Percentiles rank a stretch among this genome's conserved stretches.
Conservation (phyloP, 192 early-diverging fungal species). For the Paraglomus brasilianum region DNA sequence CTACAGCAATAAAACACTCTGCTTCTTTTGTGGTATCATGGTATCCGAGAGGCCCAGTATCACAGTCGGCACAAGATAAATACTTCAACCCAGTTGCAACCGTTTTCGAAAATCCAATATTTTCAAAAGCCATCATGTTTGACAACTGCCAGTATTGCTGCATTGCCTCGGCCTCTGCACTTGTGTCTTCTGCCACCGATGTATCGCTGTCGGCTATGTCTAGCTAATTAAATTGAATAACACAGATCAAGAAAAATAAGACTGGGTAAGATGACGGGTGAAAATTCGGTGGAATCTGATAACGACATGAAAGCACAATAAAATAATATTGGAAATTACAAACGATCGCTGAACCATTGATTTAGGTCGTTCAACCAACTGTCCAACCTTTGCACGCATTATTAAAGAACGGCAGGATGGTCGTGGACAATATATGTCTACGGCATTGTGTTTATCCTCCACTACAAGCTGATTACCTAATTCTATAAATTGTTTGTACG, state of each 20-base stretch:
- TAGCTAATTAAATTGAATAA: too few relatives aligned
- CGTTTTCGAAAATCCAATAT: conserved; percentile 68
- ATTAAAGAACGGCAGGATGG: conserved; percentile 47
- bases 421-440: conserved; percentile 54
- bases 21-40: conserved; percentile 51
- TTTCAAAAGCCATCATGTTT: conserved; percentile 77
- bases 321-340: neutral
- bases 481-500: neutral
- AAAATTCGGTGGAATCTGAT: too few relatives aligned
- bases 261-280: too few relatives aligned
- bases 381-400: conserved; percentile 43
- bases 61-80: conserved; percentile 75
- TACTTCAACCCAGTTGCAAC: conserved; percentile 56
- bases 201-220: too few relatives aligned
- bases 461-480: conserved; percentile 14
- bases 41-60: conserved; percentile 70
- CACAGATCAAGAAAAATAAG: too few relatives aligned
- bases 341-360: conserved; percentile 27
- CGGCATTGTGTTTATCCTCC: conserved; percentile 32
- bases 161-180: conserved; percentile 1
- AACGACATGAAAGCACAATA: neutral
- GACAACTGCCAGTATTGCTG: conserved; percentile 58
- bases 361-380: conserved; percentile 46
- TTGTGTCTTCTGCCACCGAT: neutral
- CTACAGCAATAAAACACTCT: conserved; percentile 61